phyloP scores from a whole-genome alignment of 1,284 basidiomycete species.

The Peniophora sp. region DNA sequence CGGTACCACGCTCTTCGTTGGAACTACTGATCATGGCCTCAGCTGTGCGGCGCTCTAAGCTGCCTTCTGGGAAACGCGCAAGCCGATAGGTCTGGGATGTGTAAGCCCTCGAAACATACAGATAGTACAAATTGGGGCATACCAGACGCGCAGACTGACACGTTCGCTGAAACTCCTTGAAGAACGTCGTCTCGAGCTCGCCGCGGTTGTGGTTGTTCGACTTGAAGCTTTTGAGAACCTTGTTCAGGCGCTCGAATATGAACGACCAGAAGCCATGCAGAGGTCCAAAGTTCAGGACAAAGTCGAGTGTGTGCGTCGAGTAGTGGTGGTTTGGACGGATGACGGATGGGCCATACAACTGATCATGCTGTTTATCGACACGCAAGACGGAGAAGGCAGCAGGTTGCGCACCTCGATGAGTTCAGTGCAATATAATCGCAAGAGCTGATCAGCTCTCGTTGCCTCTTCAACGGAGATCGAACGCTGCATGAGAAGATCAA shows the following conservation, averaged over 20 bases:
- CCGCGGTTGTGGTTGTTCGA: conserved; percentile 23
- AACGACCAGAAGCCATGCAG: conserved; percentile 29
- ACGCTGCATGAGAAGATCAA: conserved; percentile 11
- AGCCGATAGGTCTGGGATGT: background rate
- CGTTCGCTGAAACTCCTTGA: conserved; percentile 23
- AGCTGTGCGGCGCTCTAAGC: background rate
- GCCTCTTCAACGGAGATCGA: conserved; percentile 11
- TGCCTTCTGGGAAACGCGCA: conserved; percentile 3
- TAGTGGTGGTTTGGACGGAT: conserved; percentile 26
- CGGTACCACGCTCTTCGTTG: conserved; percentile 19
- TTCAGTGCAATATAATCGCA: conserved; percentile 16
- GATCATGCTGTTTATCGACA: background rate
- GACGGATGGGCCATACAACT: conserved; percentile 19
- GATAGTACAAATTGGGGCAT: background rate
- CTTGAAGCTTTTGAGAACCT: conserved; percentile 26
- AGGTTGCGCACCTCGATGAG: conserved; percentile 11
- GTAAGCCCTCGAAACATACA: background rate
- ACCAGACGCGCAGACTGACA: conserved; percentile 14
- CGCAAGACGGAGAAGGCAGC: background rate
- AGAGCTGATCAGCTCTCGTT: conserved; percentile 11
- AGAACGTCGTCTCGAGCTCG: conserved; percentile 25
- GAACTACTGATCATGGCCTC: conserved; percentile 16
- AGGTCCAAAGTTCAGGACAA: conserved; percentile 22
- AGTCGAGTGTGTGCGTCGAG: conserved; percentile 17
- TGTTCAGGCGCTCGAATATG: conserved; percentile 28